Conservation (phyloP, 345 rosid genomes). For the Rhodamnia argentea region DNA sequence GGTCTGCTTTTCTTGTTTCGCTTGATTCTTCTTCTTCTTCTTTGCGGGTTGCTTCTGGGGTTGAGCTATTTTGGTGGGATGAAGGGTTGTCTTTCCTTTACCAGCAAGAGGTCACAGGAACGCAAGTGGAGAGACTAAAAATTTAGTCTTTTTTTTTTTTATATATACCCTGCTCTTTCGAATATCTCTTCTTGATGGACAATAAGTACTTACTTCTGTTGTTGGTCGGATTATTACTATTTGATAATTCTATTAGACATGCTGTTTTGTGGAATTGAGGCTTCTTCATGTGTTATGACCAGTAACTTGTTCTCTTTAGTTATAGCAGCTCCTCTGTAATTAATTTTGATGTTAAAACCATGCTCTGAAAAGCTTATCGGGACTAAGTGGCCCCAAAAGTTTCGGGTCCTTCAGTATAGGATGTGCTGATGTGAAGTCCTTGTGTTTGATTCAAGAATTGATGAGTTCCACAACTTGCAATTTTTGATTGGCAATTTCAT, state of each 20-base stretch:
- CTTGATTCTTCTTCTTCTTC: background rate
- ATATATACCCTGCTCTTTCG: background rate
- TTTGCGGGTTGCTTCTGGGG: background rate
- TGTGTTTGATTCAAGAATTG: background rate
- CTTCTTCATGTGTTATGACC: background rate
- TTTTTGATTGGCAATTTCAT: background rate
- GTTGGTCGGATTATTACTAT: background rate
- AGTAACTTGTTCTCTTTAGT: background rate
- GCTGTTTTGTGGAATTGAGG: background rate
- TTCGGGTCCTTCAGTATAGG: background rate
- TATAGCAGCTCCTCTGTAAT: background rate
- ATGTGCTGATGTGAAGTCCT: background rate
- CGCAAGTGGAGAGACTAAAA: background rate
- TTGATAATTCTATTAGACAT: background rate
- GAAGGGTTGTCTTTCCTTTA: background rate
- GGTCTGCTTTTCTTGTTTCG: background rate
- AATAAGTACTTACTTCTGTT: background rate
- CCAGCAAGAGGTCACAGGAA: background rate
- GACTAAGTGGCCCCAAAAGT: background rate
- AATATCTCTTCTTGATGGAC: background rate
- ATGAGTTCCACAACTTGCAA: background rate
- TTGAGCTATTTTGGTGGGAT: background rate
- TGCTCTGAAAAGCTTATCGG: background rate
- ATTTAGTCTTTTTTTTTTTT: background rate
- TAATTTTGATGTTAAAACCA: background rate